Percentiles rank a stretch among this genome's conserved stretches.
phyloP scores from a whole-genome alignment of 2,329 filamentous ascomycete species.

The Sclerotinia trifoliorum region DNA sequence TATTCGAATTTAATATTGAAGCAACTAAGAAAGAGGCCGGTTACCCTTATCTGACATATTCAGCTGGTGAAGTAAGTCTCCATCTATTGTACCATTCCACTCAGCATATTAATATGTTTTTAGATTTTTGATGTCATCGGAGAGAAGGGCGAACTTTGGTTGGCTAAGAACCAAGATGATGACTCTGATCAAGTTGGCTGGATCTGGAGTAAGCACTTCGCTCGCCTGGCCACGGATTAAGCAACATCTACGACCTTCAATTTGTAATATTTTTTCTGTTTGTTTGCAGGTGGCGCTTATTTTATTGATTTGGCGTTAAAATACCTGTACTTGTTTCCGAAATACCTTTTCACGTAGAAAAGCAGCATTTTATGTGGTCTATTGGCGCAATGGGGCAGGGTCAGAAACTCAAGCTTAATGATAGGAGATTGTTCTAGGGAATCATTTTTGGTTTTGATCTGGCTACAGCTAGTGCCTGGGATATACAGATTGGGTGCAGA shows the following conservation, averaged over 20 bases:
- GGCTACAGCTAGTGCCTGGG: slow-evolving; percentile 7
- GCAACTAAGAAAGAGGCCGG: slow-evolving; percentile 88
- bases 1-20: slow-evolving; percentile 97
- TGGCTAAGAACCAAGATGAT: slow-evolving; percentile 97
- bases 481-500: slow-evolving; percentile 5
- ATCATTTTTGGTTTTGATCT: background rate
- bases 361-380: slow-evolving; percentile 11
- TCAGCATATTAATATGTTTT: slow-evolving; percentile 17
- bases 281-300: background rate
- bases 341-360: background rate
- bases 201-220: slow-evolving; percentile 99
- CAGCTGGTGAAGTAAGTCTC: slow-evolving; percentile 75
- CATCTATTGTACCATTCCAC: background rate
- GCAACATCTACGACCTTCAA: background rate
- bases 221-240: slow-evolving; percentile 49
- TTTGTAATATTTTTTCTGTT: background rate
- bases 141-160: slow-evolving; percentile 96
- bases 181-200: slow-evolving; percentile 75
- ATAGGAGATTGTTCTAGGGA: background rate
- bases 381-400: slow-evolving; percentile 6
- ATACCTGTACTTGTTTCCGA: background rate
- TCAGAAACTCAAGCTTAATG: background rate
- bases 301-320: slow-evolving; percentile 1
- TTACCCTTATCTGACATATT: slow-evolving; percentile 94
- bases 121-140: slow-evolving; percentile 88